phyloP scores from a whole-genome alignment of 2,329 filamentous ascomycete species.

The Aspergillaceae sp. region DNA sequence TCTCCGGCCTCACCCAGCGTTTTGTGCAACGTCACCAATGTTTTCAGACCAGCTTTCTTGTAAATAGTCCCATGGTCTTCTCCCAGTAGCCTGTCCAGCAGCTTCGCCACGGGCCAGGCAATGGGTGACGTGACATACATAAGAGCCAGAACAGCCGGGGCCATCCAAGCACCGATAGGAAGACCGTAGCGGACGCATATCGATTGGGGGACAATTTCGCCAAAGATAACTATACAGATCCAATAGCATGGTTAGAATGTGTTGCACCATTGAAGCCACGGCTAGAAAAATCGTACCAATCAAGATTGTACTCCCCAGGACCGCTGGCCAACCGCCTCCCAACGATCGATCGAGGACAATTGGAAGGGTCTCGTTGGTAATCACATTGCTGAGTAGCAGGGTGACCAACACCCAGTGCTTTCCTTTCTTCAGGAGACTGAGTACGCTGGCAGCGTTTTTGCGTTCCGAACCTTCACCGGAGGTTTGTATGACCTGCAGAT shows the following conservation, averaged over 20 bases:
- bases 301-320: constrained; percentile 82
- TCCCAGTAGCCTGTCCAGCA: constrained; percentile 85
- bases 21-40: constrained; percentile 87
- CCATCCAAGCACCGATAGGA: constrained; percentile 89
- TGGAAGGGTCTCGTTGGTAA: constrained; percentile 92
- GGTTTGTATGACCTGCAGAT: constrained; percentile 85
- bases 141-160: constrained; percentile 71
- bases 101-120: constrained; percentile 89
- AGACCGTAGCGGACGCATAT: constrained; percentile 93
- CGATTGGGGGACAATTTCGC: constrained; percentile 91
- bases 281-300: constrained; percentile 58
- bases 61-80: constrained; percentile 94
- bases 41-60: constrained; percentile 97
- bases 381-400: constrained; percentile 86
- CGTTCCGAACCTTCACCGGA: constrained; percentile 79
- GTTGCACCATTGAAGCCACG: neutral
- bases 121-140: constrained; percentile 91
- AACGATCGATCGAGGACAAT: constrained; percentile 91
- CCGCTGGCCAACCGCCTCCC: constrained; percentile 87
- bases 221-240: constrained; percentile 71
- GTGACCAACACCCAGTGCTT: constrained; percentile 99
- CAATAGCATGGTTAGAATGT: neutral
- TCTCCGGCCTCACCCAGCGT: constrained; percentile 77
- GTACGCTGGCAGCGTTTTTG: constrained; percentile 73
- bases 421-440: constrained; percentile 70